Evolutionary conservation across 768 basidiomycete genomes (phyloP), one percentile per base, ranked within the genome.

Genomic region (Mycena crocata): DNA sequence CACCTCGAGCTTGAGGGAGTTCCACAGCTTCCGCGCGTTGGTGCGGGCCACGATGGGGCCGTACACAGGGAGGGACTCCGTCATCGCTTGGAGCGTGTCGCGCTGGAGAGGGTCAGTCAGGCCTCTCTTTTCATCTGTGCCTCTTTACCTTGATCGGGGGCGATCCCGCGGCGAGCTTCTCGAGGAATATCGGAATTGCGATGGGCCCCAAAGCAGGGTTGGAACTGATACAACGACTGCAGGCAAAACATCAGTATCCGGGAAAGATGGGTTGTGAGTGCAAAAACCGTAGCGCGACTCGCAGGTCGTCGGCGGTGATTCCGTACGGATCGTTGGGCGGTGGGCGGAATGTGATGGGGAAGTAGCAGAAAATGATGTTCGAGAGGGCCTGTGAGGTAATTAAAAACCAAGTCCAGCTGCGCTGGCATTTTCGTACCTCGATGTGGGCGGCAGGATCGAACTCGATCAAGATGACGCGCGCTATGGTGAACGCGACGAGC

Each of bases 331-430:
- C 96, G 71, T 95, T 91, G 1, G 95, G 92, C 21, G 96, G 95
- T 12, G 97, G 95, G 63, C 93, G 87, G 81, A 98, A 99, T 0
- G 95, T 94, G 61, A 99, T 99, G 0, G 98, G 98, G 80, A 98
- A 99, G 77, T 99, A 99, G 77, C 98, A 99, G 77, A 96, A 99
- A 0, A 91, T 93, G 75, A 98, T 90, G 73, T 98, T 94, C 80
- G 97, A 99, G 51, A 99, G 82, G 56, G 91, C 87, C 95, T 98
- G 71, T 8, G 5, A 23, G 3, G 26, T 8, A 49, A 35, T 8
- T 32, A 23, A 48, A n/a, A 40, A 39, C 30, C 44, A 60, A 21
- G 31, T 35, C 37, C 10, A 30, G 30, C 26, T 5, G 45, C 48
- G 28, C 6, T 21, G 35, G 35, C 73, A n/a, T n/a, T n/a, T n/a